Evolutionary conservation across 2,329 filamentous ascomycete genomes (phyloP).

Genomic region (Alternaria conjuncta): DNA sequence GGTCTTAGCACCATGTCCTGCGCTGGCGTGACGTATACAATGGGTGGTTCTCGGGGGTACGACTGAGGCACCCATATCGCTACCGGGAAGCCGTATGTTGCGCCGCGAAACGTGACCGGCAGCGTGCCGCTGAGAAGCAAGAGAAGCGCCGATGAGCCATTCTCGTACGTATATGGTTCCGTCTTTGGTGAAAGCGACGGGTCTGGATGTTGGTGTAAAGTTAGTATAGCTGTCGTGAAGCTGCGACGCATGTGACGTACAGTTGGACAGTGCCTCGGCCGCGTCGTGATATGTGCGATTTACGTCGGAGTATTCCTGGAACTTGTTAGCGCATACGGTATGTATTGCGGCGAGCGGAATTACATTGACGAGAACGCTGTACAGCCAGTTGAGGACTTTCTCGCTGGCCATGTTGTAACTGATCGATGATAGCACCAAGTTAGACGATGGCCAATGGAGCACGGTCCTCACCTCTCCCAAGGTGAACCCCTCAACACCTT

Average conservation of each 20-base stretch:
- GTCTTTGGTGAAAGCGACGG: slow-evolving; percentile 77
- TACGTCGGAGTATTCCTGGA: slow-evolving; percentile 88
- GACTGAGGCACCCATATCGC: slow-evolving; percentile 91
- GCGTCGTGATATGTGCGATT: slow-evolving; percentile 93
- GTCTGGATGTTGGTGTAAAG: not conserved
- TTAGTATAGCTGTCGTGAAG: not conserved
- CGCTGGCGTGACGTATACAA: slow-evolving; percentile 87
- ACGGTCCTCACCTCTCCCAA: slow-evolving; percentile 1
- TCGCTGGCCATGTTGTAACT: slow-evolving; percentile 70
- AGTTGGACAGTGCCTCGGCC: slow-evolving; percentile 78
- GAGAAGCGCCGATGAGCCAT: slow-evolving; percentile 84
- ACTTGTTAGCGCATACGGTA: not conserved
- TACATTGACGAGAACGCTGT: slow-evolving; percentile 76
- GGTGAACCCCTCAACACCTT: slow-evolving; percentile 25
- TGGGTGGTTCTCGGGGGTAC: slow-evolving; percentile 84
- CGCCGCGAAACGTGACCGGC: slow-evolving; percentile 88
- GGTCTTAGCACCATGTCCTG: slow-evolving; percentile 88
- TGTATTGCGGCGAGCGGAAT: not conserved
- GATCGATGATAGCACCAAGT: slow-evolving; percentile 52
- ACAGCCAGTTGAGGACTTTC: slow-evolving; percentile 92
- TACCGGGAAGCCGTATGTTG: slow-evolving; percentile 87
- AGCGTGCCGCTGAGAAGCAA: slow-evolving; percentile 86
- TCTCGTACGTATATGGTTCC: slow-evolving; percentile 94
- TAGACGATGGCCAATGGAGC: not conserved
- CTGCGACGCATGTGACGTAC: slow-evolving; percentile 59